These are phyloP conservation scores for Pisolithus tinctorius DNA, from an alignment of 768 basidiomycete genomes.

Conservation along the genomic window DNA sequence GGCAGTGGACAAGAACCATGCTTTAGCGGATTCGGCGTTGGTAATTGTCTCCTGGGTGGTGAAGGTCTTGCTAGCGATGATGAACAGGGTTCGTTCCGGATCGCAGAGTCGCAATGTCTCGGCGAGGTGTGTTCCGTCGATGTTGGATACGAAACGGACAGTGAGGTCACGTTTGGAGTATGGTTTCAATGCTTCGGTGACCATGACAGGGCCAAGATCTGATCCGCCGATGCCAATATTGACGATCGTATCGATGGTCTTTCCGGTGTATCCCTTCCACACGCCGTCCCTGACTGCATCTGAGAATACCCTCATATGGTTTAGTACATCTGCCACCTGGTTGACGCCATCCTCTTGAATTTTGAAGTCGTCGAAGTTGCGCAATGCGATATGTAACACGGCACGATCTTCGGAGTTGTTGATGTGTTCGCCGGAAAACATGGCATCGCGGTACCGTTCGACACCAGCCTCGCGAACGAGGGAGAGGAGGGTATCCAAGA, in stretches of 20 bases:
- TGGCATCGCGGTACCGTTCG: slow-evolving; percentile 79
- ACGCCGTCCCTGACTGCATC: slow-evolving; percentile 76
- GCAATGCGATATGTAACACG: slow-evolving; percentile 90
- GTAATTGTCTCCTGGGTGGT: slow-evolving; percentile 99
- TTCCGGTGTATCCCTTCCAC: slow-evolving; percentile 98
- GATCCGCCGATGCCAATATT: slow-evolving; percentile 99
- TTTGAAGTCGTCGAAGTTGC: slow-evolving; percentile 70
- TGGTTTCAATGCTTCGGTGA: slow-evolving; percentile 91
- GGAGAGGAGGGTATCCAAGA: slow-evolving; percentile 68
- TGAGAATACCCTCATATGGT: slow-evolving; percentile 88
- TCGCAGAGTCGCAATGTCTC: slow-evolving; percentile 79
- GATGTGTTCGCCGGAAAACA: slow-evolving; percentile 96
- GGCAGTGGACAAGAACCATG: slow-evolving; percentile 87
- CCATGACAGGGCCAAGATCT: slow-evolving; percentile 98
- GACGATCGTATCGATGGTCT: slow-evolving; percentile 88
- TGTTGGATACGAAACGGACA: slow-evolving; percentile 91
- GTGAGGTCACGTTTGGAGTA: slow-evolving; percentile 87
- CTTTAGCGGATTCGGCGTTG: slow-evolving; percentile 88
- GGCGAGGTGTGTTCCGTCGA: slow-evolving; percentile 95
- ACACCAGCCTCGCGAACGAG: slow-evolving; percentile 84
- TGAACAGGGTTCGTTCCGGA: slow-evolving; percentile 92
- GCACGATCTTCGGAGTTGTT: slow-evolving; percentile 98
- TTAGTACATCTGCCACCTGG: slow-evolving; percentile 77
- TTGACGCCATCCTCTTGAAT: slow-evolving; percentile 77
- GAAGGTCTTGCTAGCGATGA: slow-evolving; percentile 98